Evolutionary conservation across 2,329 filamentous ascomycete genomes (phyloP).

Genomic region (Neospermospora avenae): DNA sequence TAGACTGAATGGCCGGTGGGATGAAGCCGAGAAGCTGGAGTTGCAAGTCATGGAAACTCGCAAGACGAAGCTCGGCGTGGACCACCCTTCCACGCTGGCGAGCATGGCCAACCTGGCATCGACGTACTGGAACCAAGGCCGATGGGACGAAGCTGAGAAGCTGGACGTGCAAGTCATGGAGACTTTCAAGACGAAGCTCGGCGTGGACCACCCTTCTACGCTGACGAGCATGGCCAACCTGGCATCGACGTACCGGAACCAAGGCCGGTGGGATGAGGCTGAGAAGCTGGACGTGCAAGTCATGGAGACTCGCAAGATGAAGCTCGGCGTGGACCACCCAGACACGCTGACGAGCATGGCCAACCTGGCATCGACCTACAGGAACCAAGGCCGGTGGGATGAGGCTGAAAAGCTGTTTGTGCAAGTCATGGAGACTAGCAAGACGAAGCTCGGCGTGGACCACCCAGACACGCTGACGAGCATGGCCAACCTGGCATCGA

Average conservation of each 20-base stretch:
- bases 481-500: constrained; percentile 3
- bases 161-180: too few relatives aligned
- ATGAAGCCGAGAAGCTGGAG: constrained; percentile 15
- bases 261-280: constrained; percentile 8
- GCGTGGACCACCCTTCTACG: too few relatives aligned
- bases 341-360: constrained; percentile 7
- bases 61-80: constrained; percentile 10
- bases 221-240: too few relatives aligned
- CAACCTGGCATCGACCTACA: constrained; percentile 6
- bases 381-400: constrained; percentile 1
- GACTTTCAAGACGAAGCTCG: too few relatives aligned
- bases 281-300: constrained; percentile 4
- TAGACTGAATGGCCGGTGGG: constrained; percentile 11
- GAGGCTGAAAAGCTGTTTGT: constrained; percentile 5
- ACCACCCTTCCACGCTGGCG: constrained; percentile 10
- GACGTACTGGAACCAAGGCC: too few relatives aligned
- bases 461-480: constrained; percentile 3
- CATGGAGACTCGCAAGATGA: neutral
- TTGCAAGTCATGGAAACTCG: constrained; percentile 12
- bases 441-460: constrained; percentile 3
- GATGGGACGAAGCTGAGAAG: too few relatives aligned
- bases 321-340: constrained; percentile 4
- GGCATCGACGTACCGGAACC: constrained; percentile 4
- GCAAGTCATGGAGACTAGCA: constrained; percentile 11
- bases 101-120: too few relatives aligned